Percentiles rank a stretch among this genome's conserved stretches.
These are phyloP conservation scores for Sanghuangporus sanghuang DNA, from an alignment of 1,284 basidiomycete genomes.

Conservation along the genomic window DNA sequence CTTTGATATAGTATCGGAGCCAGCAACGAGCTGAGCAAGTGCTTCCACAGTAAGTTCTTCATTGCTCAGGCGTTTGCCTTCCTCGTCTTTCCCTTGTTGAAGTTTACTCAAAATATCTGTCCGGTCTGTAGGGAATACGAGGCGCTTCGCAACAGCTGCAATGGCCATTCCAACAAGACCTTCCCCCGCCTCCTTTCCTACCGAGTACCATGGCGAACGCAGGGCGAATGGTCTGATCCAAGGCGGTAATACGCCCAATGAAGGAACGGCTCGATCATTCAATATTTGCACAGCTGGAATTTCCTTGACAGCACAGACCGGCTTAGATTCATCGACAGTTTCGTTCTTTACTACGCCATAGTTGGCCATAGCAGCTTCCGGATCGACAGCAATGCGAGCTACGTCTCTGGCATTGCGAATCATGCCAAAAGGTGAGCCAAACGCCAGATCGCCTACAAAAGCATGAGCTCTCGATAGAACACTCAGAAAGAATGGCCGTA, in stretches of 20 bases:
- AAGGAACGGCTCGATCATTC: conserved; percentile 84
- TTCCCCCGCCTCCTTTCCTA: conserved; percentile 38
- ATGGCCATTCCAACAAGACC: conserved; percentile 68
- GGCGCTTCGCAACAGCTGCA: conserved; percentile 38
- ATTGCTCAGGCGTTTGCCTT: conserved; percentile 38
- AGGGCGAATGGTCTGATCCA: conserved; percentile 65
- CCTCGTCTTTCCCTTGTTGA: conserved; percentile 37
- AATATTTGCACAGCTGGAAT: conserved; percentile 77
- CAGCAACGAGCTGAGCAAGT: conserved; percentile 45
- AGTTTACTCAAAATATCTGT: conserved; percentile 12
- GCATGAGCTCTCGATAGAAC: conserved; percentile 15
- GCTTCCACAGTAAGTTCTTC: conserved; percentile 48
- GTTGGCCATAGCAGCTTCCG: conserved; percentile 46
- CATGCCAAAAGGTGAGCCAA: conserved; percentile 89
- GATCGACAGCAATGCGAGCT: conserved; percentile 52
- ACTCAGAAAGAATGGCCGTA: neutral
- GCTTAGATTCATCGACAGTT: neutral
- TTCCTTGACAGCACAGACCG: conserved; percentile 20
- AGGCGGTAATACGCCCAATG: conserved; percentile 75
- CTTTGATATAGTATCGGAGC: conserved; percentile 72
- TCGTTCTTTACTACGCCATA: conserved; percentile 36
- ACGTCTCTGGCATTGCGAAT: conserved; percentile 66
- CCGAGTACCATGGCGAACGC: conserved; percentile 69
- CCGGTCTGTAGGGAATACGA: conserved; percentile 10
- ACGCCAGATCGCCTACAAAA: conserved; percentile 66